Conservation (phyloP, 2,329 filamentous ascomycete species). For the Fusarium sp. region DNA sequence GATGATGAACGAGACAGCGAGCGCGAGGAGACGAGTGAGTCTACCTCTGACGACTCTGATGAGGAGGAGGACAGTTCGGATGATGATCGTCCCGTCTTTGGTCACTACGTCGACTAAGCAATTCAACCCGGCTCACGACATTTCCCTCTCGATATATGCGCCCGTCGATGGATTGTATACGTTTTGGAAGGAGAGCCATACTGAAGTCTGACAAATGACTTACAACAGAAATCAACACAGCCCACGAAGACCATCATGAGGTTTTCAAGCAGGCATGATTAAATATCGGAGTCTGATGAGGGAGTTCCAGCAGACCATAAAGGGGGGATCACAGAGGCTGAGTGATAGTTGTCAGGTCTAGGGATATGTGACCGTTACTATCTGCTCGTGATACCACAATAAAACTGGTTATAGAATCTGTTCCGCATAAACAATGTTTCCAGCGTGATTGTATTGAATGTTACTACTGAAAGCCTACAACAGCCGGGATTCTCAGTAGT, state of each 20-base stretch:
- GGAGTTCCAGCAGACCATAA: neutral
- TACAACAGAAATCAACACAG: neutral
- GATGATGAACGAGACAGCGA: constrained; percentile 2
- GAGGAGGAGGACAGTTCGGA: constrained; percentile 4
- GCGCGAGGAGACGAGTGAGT: neutral
- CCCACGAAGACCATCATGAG: neutral
- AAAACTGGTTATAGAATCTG: neutral
- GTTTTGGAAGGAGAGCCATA: neutral
- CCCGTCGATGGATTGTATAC: neutral
- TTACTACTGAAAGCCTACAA: fast-evolving
- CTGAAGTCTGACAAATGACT: neutral
- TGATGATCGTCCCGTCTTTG: constrained; percentile 2
- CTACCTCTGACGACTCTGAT: neutral
- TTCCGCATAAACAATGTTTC: neutral
- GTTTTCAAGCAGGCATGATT: neutral
- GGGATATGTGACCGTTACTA: neutral
- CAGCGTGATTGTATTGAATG: neutral
- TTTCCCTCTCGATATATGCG: neutral
- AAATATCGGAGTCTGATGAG: neutral
- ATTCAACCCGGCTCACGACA: neutral
- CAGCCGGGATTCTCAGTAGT: neutral
- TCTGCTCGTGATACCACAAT: constrained; percentile 2
- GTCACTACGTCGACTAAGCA: neutral
- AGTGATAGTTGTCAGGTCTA: neutral
- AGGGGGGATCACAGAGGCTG: no score